Percentiles rank a stretch among this genome's conserved stretches.
phyloP scores from a whole-genome alignment of 768 basidiomycete genomes.

The Mycena alexandri region DNA sequence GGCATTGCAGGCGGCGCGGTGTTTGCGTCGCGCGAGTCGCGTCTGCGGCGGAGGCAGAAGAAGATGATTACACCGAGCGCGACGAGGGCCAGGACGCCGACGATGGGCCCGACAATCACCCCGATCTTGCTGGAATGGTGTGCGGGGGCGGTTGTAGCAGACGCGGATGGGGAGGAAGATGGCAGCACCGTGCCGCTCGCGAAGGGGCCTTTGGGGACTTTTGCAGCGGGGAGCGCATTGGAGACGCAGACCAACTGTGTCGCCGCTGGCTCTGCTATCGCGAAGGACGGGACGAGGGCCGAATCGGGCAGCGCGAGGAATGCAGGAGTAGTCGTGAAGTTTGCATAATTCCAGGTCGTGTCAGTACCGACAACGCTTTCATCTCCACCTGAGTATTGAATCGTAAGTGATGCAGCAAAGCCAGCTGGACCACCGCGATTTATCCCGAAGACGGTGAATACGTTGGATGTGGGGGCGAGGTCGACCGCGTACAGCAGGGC shows the following conservation, averaged over 20 bases:
- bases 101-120: too few relatives aligned
- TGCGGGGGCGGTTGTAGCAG: too few relatives aligned
- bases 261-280: background rate
- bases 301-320: constrained; percentile 21
- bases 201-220: constrained; percentile 22
- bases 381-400: constrained; percentile 11
- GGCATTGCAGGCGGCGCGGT: too few relatives aligned
- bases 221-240: constrained; percentile 11
- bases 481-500: constrained; percentile 14
- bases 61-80: too few relatives aligned
- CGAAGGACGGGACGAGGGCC: constrained; percentile 6
- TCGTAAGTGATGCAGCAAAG: constrained; percentile 6
- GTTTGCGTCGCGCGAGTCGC: too few relatives aligned
- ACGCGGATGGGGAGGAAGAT: too few relatives aligned
- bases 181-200: background rate
- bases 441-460: constrained; percentile 17
- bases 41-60: too few relatives aligned
- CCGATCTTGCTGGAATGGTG: too few relatives aligned
- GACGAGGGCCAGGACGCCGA: too few relatives aligned
- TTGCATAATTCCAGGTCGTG: too few relatives aligned
- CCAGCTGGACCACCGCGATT: constrained; percentile 24
- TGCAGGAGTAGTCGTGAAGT: background rate
- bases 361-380: background rate
- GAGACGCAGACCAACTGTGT: background rate
- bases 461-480: constrained; percentile 10